Conservation (phyloP, 208 protist species). For the Trypanosoma melophagium region DNA sequence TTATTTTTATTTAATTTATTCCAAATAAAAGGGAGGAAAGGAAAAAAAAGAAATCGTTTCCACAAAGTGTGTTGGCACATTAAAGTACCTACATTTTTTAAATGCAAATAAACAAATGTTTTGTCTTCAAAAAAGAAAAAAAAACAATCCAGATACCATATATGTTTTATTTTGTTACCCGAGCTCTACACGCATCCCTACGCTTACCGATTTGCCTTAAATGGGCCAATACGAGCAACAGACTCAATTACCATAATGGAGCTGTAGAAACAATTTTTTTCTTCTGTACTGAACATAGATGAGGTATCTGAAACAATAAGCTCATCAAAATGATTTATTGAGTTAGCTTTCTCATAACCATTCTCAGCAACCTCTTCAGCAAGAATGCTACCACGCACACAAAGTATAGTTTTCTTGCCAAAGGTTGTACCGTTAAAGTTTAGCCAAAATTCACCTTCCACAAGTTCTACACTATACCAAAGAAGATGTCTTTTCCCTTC, state of each 20-base stretch:
- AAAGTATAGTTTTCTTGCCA: constrained; percentile 1
- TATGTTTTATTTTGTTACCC: too few relatives aligned
- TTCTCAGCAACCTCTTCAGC: background rate
- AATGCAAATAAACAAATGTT: background rate
- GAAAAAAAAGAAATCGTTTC: constrained; percentile 1
- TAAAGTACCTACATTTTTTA: background rate
- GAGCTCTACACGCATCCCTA: too few relatives aligned
- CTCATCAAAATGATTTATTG: constrained; percentile 1
- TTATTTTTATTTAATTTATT: background rate
- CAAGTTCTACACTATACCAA: background rate
- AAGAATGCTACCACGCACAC: background rate
- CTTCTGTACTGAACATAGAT: background rate
- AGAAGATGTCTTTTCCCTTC: constrained; percentile 1
- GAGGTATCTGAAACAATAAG: constrained; percentile 1
- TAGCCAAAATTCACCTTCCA: constrained; percentile 1
- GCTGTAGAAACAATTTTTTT: constrained; percentile 7
- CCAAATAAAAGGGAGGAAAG: constrained; percentile 4
- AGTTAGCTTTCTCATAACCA: background rate
- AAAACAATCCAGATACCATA: background rate
- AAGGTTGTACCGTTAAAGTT: constrained; percentile 2
- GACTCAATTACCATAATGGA: background rate
- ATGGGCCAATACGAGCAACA: background rate
- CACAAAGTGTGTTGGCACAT: too few relatives aligned
- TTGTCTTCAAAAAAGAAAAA: background rate
- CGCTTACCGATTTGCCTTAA: background rate